Evolutionary conservation across 2,329 filamentous ascomycete species (phyloP).

Genomic region (Xylariomycetidae sp.): DNA sequence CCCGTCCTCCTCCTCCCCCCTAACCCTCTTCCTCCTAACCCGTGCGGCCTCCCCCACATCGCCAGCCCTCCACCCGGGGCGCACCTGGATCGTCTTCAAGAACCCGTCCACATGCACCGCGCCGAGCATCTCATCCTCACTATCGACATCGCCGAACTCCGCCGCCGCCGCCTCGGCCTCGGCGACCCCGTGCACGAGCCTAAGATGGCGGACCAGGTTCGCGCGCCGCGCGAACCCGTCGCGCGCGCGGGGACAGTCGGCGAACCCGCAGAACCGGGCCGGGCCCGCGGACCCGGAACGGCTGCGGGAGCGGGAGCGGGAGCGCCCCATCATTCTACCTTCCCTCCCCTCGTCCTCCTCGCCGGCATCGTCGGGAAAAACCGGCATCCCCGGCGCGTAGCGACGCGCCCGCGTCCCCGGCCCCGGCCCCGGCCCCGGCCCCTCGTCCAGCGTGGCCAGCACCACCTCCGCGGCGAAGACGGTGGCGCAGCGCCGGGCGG

Average conservation of each 20-base stretch:
- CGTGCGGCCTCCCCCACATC: constrained; percentile 24
- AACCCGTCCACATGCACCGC: constrained; percentile 66
- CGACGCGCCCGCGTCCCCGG: constrained; percentile 7
- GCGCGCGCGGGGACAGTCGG: constrained; percentile 28
- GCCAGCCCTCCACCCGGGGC: constrained; percentile 41
- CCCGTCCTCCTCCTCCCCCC: constrained; percentile 1
- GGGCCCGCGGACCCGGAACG: constrained; percentile 11
- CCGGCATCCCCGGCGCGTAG: constrained; percentile 25
- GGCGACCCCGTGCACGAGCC: constrained; percentile 21
- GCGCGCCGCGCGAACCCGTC: constrained; percentile 30
- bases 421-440: constrained; percentile 15
- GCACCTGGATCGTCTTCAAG: constrained; percentile 46
- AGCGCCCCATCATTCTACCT: background rate
- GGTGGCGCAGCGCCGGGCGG: constrained; percentile 66
- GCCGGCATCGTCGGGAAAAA: constrained; percentile 10
- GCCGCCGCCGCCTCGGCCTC: constrained; percentile 20
- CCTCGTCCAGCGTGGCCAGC: constrained; percentile 47
- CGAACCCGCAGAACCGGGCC: constrained; percentile 30
- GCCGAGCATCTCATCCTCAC: constrained; percentile 51
- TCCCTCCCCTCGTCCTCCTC: constrained; percentile 6
- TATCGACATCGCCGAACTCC: constrained; percentile 29
- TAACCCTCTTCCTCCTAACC: constrained; percentile 4
- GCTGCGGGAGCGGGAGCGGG: constrained; percentile 15
- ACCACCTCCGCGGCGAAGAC: constrained; percentile 70
- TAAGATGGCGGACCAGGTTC: constrained; percentile 38